These are phyloP conservation scores for Sporothrix luriei DNA, from an alignment of 2,329 filamentous ascomycete species.

Conservation along the genomic window DNA sequence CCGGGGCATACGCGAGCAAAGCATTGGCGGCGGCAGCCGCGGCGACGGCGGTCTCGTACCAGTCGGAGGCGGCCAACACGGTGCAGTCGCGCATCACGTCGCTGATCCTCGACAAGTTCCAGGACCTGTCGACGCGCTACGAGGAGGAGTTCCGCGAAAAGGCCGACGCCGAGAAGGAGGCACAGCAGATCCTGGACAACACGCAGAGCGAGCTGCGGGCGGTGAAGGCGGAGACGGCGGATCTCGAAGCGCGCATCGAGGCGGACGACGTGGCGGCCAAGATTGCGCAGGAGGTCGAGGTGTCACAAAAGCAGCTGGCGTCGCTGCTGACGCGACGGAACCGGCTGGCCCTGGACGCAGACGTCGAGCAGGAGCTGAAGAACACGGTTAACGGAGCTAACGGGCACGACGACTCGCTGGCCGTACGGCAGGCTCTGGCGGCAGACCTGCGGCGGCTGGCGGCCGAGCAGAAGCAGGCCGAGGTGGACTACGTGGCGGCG, in stretches of 20 bases:
- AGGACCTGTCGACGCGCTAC: slow-evolving; percentile 69
- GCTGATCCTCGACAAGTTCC: slow-evolving; percentile 71
- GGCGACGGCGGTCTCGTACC: slow-evolving; percentile 51
- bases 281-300: slow-evolving; percentile 55
- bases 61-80: slow-evolving; percentile 67
- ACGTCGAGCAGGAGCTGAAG: slow-evolving; percentile 55
- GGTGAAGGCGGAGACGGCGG: slow-evolving; percentile 61
- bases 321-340: slow-evolving; percentile 52
- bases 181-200: slow-evolving; percentile 65
- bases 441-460: slow-evolving; percentile 60
- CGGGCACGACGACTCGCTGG: slow-evolving; percentile 51
- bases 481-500: slow-evolving; percentile 69
- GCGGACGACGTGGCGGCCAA: slow-evolving; percentile 57
- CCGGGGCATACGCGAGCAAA: not conserved
- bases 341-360: slow-evolving; percentile 55
- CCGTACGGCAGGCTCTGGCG: slow-evolving; percentile 61
- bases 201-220: slow-evolving; percentile 68
- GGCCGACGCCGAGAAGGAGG: slow-evolving; percentile 68
- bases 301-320: slow-evolving; percentile 46
- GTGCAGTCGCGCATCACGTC: slow-evolving; percentile 70
- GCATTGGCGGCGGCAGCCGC: slow-evolving; percentile 37
- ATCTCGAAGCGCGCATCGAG: slow-evolving; percentile 59
- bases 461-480: slow-evolving; percentile 62
- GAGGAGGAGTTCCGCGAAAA: slow-evolving; percentile 77
- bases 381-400: slow-evolving; percentile 26